Evolutionary conservation across 805 yeast species (phyloP), one percentile per base, ranked within the genome.

Genomic region (Candida silvicultrix): DNA sequence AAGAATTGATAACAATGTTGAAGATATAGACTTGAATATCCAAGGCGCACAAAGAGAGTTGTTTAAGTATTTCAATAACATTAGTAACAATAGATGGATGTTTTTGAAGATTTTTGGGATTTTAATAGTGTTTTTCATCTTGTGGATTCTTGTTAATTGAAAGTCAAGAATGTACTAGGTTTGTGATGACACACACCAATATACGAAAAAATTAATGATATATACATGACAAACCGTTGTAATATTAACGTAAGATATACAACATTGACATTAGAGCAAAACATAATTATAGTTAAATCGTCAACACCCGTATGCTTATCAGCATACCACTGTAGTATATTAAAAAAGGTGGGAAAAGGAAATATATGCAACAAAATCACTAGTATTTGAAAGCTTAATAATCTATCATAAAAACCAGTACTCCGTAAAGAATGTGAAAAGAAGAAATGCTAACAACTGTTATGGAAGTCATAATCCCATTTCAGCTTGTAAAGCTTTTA

Each of bases 41-140:
- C 69, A 77, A 23, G 98, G 98, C 2, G 99, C 99, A 0, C 98
- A 94, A 63, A 71, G 97, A 49, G 98, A 94, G 63, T 74, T 94
- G 53, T 70, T 92, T 55, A 92, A 89, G 64, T 94, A 90, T 66
- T 94, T 85, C 61, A 86, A 92, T 48, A 79, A 83, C 45, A 87
- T 94, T 21, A 81, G 94, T 44, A 87, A 85, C 58, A 94, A 92
- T 65, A 76, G 98, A 57, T 89, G 97, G 96, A 71, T 94, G 50
- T 88, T 89, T 66, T 74, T 87, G 44, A 89, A 86, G 69, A 81
- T 92, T 14, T 94, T 94, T 66, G 96, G 96, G 20, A 81, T 92
- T 20, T 71, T 94, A 46, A 80, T 92, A 44, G 71, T 85, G 29
- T 85, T 84, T 64, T 85, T 85, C 67, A 66, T 85, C 49, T 60